Evolutionary conservation across 352 stramenopile genomes (phyloP).

Genomic region (Phytophthora chlamydospora): DNA sequence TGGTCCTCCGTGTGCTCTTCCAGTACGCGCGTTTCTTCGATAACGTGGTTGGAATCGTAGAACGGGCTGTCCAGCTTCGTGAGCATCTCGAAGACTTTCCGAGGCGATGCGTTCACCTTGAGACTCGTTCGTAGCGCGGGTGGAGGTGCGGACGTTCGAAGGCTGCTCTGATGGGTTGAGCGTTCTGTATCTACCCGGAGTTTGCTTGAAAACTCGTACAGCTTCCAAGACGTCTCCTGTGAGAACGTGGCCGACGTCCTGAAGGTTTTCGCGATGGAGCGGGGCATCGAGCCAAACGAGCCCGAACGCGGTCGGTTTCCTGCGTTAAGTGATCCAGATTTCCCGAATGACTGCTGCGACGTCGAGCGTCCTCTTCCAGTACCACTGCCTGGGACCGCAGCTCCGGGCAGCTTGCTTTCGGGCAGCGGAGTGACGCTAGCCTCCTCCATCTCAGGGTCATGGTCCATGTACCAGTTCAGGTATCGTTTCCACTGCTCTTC

Average conservation of each 20-base stretch:
- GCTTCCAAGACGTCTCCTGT: conserved; percentile 73
- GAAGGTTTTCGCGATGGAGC: conserved; percentile 83
- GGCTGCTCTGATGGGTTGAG: conserved; percentile 45
- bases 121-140: conserved; percentile 76
- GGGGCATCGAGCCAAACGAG: conserved; percentile 75
- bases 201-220: conserved; percentile 79
- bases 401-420: conserved; percentile 18
- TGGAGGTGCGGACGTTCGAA: conserved; percentile 39
- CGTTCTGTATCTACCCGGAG: conserved; percentile 75
- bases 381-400: not conserved
- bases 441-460: conserved; percentile 60
- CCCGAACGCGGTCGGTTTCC: conserved; percentile 46
- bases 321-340: conserved; percentile 18
- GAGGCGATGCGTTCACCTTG: conserved; percentile 67
- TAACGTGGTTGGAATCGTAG: conserved; percentile 80
- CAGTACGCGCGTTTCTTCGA: conserved; percentile 62
- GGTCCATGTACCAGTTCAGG: conserved; percentile 88
- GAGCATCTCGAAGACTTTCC: conserved; percentile 81
- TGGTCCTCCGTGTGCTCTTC: conserved; percentile 73
- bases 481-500: conserved; percentile 89
- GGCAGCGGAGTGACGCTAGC: conserved; percentile 18
- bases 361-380: conserved; percentile 11
- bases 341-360: conserved; percentile 29
- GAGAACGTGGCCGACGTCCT: conserved; percentile 80
- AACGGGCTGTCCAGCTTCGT: conserved; percentile 76